These are phyloP conservation scores for Erodium texanum DNA, from an alignment of 441 rosid genomes.

Conservation along the genomic window DNA sequence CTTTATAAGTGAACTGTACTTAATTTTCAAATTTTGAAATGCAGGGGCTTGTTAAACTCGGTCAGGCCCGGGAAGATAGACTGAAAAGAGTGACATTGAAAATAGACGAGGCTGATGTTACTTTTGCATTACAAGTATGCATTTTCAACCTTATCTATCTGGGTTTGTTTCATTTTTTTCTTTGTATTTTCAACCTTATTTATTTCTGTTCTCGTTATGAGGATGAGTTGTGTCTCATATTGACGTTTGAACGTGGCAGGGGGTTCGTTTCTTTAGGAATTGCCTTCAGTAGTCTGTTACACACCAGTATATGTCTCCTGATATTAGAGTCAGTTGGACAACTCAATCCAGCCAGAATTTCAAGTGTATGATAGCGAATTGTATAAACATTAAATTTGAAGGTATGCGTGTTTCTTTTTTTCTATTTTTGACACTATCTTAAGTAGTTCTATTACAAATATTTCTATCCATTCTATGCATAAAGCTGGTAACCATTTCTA, in stretches of 20 bases:
- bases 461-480: no score
- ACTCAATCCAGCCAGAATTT: neutral
- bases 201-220: neutral
- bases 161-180: neutral
- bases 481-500: no score
- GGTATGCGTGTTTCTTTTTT: neutral
- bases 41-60: constrained; percentile 73
- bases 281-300: constrained; percentile 43
- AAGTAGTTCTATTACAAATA: no score
- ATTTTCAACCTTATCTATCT: neutral
- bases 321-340: neutral
- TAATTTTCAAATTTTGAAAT: constrained; percentile 3
- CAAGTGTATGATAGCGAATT: neutral
- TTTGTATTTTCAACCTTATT: neutral
- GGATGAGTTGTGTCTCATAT: neutral
- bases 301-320: neutral
- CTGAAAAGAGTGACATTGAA: constrained; percentile 55
- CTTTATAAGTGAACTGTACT: neutral
- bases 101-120: constrained; percentile 64
- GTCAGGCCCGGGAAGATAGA: constrained; percentile 59
- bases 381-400: neutral
- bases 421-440: no score
- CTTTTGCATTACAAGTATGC: constrained; percentile 74
- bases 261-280: constrained; percentile 72
- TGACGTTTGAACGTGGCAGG: constrained; percentile 34